phyloP scores from a whole-genome alignment of 768 basidiomycete genomes.

The Boletus insuetus region DNA sequence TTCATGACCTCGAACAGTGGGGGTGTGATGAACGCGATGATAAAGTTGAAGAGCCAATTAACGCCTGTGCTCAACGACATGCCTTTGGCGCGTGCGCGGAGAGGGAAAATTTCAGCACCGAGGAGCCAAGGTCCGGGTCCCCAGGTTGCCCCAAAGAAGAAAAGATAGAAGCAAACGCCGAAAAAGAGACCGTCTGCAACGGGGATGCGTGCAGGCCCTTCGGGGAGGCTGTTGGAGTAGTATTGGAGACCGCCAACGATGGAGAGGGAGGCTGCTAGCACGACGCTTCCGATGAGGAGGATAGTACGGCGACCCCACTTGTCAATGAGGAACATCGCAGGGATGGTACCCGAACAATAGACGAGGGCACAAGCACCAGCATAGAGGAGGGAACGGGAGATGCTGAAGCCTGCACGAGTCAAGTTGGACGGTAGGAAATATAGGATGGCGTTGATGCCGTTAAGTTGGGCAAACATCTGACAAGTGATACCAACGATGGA shows the following conservation, averaged over 20 bases:
- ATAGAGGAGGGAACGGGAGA: constrained; percentile 43
- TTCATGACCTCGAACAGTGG: constrained; percentile 52
- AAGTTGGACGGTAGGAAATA: constrained; percentile 57
- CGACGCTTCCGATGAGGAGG: constrained; percentile 45
- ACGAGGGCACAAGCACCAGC: constrained; percentile 46
- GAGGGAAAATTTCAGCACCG: constrained; percentile 49
- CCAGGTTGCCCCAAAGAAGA: constrained; percentile 58
- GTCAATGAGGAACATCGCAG: constrained; percentile 54
- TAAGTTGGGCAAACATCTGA: constrained; percentile 55
- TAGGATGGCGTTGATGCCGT: constrained; percentile 56
- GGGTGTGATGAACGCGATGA: constrained; percentile 50
- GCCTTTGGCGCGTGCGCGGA: constrained; percentile 38
- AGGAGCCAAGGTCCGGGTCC: constrained; percentile 55
- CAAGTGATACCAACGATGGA: constrained; percentile 50
- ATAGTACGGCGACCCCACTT: constrained; percentile 49
- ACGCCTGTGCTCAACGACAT: constrained; percentile 37
- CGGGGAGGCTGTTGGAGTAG: constrained; percentile 38
- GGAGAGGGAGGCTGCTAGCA: constrained; percentile 44
- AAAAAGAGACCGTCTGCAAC: constrained; percentile 39
- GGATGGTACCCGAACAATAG: constrained; percentile 49
- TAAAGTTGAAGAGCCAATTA: constrained; percentile 36
- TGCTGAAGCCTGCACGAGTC: constrained; percentile 47
- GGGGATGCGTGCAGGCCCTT: constrained; percentile 28
- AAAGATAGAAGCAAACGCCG: constrained; percentile 55
- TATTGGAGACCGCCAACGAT: constrained; percentile 53